Evolutionary conservation across 2,329 filamentous ascomycete genomes (phyloP).

Genomic region (Knufia fluminis): DNA sequence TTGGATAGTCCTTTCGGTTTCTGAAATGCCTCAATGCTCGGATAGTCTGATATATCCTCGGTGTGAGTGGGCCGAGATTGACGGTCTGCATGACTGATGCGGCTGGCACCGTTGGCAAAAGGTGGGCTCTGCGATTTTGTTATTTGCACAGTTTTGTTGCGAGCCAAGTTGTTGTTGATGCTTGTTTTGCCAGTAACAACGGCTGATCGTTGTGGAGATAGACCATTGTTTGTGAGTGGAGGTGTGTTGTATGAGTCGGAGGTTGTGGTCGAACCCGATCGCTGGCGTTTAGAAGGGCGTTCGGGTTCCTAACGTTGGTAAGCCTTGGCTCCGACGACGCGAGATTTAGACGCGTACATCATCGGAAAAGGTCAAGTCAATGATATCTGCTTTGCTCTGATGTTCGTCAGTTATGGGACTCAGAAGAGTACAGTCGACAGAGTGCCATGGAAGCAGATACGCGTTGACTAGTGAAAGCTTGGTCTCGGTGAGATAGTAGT

Average conservation of each 20-base stretch:
- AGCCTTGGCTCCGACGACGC: too few species aligned
- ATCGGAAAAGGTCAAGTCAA: neutral
- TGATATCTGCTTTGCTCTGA: neutral
- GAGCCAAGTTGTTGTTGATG: neutral
- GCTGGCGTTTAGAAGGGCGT: neutral
- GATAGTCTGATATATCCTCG: neutral
- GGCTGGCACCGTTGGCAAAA: neutral
- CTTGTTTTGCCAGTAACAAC: neutral
- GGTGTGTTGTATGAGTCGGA: neutral
- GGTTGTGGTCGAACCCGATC: neutral
- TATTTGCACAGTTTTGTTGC: neutral
- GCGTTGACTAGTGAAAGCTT: too few species aligned
- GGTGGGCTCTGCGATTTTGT: too few species aligned
- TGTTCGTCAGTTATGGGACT: neutral
- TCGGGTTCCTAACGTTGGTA: neutral
- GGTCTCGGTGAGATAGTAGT: too few species aligned
- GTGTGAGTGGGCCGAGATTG: neutral
- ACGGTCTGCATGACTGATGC: neutral
- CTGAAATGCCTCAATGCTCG: neutral
- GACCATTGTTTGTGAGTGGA: neutral
- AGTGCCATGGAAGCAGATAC: too few species aligned
- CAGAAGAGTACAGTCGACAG: too few species aligned
- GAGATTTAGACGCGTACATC: neutral
- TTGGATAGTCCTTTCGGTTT: neutral
- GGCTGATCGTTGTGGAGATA: neutral